These are phyloP conservation scores for Kwoniella sp. DNA, from an alignment of 768 basidiomycete species.

Conservation along the genomic window DNA sequence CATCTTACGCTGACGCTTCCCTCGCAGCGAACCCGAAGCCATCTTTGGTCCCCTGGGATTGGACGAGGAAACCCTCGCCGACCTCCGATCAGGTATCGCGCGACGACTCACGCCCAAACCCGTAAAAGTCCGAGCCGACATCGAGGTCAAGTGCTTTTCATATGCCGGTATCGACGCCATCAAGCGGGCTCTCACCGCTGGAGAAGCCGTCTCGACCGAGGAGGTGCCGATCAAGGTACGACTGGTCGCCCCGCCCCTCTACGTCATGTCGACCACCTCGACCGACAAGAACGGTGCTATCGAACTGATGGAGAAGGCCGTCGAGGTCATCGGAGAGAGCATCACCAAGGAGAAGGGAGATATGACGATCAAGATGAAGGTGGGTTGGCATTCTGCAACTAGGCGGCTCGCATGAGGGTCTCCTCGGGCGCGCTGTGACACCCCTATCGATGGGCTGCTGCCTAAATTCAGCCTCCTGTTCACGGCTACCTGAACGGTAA, in stretches of 20 bases:
- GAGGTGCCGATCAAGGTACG: constrained; percentile 95
- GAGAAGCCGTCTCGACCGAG: constrained; percentile 77
- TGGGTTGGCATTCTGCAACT: no score
- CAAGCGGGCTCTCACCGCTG: constrained; percentile 80
- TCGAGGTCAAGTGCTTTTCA: constrained; percentile 93
- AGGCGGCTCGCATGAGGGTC: no score
- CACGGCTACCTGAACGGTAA: no score
- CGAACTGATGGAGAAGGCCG: constrained; percentile 86
- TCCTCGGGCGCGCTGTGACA: no score
- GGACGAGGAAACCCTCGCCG: constrained; percentile 58
- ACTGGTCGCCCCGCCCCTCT: constrained; percentile 90
- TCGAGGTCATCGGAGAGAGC: constrained; percentile 77
- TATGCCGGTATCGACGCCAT: constrained; percentile 96
- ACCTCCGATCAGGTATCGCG: constrained; percentile 78
- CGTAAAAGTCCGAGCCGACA: constrained; percentile 96
- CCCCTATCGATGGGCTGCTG: background rate
- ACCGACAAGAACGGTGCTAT: constrained; percentile 93
- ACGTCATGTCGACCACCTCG: constrained; percentile 90
- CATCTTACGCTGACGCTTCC: no score
- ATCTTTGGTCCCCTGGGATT: constrained; percentile 71
- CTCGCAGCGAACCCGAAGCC: constrained; percentile 62
- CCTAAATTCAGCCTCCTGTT: background rate
- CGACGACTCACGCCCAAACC: constrained; percentile 95
- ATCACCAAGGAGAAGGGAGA: constrained; percentile 82
- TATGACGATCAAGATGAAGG: constrained; percentile 95